phyloP scores from a whole-genome alignment of 2,329 filamentous ascomycete species.

The Sporothrix globosa region DNA sequence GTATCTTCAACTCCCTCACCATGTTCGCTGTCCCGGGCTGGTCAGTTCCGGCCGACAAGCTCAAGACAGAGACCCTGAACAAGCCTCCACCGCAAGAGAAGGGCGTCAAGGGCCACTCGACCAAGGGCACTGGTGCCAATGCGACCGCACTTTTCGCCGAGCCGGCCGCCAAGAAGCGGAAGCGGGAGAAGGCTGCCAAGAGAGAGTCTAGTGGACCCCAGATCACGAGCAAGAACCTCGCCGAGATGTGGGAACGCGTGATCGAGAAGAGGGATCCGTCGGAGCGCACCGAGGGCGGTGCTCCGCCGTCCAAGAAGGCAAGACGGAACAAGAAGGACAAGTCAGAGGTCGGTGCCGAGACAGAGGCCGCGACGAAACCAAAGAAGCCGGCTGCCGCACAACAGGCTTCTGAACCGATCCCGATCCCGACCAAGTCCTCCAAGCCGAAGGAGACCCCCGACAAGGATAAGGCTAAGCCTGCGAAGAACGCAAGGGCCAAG shows the following conservation, averaged over 20 bases:
- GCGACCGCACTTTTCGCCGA: slow-evolving; percentile 23
- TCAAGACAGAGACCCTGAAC: slow-evolving; percentile 67
- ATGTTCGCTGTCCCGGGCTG: slow-evolving; percentile 97
- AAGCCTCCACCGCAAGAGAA: slow-evolving; percentile 36
- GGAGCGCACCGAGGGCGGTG: slow-evolving; percentile 1
- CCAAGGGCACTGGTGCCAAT: slow-evolving; percentile 37
- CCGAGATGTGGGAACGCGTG: slow-evolving; percentile 76
- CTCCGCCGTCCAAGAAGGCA: slow-evolving; percentile 32
- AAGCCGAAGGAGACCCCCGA: background rate
- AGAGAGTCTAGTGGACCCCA: background rate
- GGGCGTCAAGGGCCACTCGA: slow-evolving; percentile 46
- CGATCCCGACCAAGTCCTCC: background rate
- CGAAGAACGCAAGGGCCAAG: slow-evolving; percentile 7
- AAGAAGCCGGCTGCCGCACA: background rate
- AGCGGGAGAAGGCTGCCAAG: slow-evolving; percentile 44
- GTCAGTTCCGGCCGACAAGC: slow-evolving; percentile 72
- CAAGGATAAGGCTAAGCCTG: slow-evolving; percentile 36
- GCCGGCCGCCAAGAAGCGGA: slow-evolving; percentile 58
- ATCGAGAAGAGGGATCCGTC: slow-evolving; percentile 66
- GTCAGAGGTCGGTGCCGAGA: background rate
- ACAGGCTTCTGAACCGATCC: background rate
- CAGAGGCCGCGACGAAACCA: background rate
- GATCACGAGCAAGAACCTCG: slow-evolving; percentile 73
- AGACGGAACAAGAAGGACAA: slow-evolving; percentile 39
- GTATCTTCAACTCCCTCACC: background rate